Evolutionary conservation across 2,329 filamentous ascomycete genomes (phyloP), one percentile per base, ranked within the genome.

Genomic region (Plenodomus biglobosus): DNA sequence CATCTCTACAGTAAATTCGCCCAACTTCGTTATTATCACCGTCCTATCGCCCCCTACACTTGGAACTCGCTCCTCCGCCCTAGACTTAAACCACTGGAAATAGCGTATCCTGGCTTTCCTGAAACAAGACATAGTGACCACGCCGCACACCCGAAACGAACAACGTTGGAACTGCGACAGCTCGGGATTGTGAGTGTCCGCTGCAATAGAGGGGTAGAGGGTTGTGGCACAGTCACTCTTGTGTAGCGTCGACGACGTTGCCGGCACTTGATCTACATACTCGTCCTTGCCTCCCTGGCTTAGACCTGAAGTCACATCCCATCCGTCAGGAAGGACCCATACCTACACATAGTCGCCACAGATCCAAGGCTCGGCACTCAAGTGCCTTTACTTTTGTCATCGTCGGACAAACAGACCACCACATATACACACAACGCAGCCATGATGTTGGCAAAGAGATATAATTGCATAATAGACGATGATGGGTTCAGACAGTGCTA

Each of bases 391-490:
- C 11, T 32, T 32, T 15, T 15, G 8, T 32, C 3, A 15, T 3
- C 15, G 3, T 32, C 8, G 27, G 11, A 15, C 27, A 11, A 32
- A 32, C 15, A 10, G 3, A 32, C 8, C 19, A 17, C 46, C 32
- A 42, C 7, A 42, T 22, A 44, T 17, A 46, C 32, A 36, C 13
- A 39, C 15, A 41, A 49, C 41, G 40, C 51, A 59, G 55, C 45
- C 27, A 68, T 70, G 66, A 52, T 47, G 32, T 40, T 66, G 36
- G 42, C 40, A 21, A 69, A 63, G 59, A 54, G 65, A 52, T 61
- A 65, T 41, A 60, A 64, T 37, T 69, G 65, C 39, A 40, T 62
- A 11, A 55, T 61, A 44, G 62, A 64, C 40, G 47, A 50, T 8
- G 55, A 65, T 38, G 64, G 67, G 19, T 48, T 47, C 1, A 43